A percentile compares a stretch with the other conserved stretches of the same genome.
These are phyloP conservation scores for Tetraselmis chui DNA, from an alignment of 139 green algal genomes.

Conservation along the genomic window DNA sequence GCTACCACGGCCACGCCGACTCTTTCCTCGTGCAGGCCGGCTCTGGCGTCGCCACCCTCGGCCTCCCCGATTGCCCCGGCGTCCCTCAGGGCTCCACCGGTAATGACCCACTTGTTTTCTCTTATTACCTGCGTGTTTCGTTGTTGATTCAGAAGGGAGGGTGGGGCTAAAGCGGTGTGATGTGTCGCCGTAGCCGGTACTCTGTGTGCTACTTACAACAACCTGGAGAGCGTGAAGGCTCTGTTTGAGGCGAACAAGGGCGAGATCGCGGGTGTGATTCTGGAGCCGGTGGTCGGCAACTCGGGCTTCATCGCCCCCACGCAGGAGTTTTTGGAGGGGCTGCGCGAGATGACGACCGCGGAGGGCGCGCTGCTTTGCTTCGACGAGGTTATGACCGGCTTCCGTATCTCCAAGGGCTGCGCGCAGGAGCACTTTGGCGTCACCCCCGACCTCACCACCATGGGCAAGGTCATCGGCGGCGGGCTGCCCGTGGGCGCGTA, in stretches of 20 bases:
- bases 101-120: no score
- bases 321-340: conserved; percentile 85
- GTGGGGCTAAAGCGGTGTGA: conserved; percentile 6
- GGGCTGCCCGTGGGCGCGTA: conserved; percentile 97
- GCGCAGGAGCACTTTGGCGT: conserved; percentile 93
- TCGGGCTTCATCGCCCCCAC: conserved; percentile 94
- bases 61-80: conserved; percentile 93
- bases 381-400: conserved; percentile 76
- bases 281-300: conserved; percentile 94
- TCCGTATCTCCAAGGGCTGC: conserved; percentile 47
- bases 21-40: conserved; percentile 93
- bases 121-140: no score
- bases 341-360: conserved; percentile 73
- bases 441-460: conserved; percentile 96
- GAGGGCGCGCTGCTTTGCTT: conserved; percentile 95
- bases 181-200: conserved; percentile 31
- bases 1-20: conserved; percentile 98
- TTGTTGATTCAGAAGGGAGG: no score
- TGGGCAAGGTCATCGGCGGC: conserved; percentile 99
- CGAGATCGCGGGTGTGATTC: conserved; percentile 93
- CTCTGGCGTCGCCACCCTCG: conserved; percentile 91
- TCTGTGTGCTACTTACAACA: conserved; percentile 64
- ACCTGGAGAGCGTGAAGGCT: conserved; percentile 59
- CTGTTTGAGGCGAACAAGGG: conserved; percentile 92
- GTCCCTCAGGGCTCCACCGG: conserved; percentile 54